Evolutionary conservation across 179 eudicot species (phyloP).

Genomic region (Silene coronaria): DNA sequence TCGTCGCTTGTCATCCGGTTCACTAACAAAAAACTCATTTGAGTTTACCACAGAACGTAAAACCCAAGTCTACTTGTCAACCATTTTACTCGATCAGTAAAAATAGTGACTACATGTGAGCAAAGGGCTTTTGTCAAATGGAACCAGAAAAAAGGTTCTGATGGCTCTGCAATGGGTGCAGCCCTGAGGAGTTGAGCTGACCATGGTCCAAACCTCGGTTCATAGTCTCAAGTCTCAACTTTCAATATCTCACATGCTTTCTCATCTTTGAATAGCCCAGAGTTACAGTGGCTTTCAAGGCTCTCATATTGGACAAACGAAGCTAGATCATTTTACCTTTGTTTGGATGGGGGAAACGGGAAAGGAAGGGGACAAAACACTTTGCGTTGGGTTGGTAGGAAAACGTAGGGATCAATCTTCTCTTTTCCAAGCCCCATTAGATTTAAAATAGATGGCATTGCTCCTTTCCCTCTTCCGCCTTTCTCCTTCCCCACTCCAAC

Average conservation of each 20-base stretch:
- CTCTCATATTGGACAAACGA: background rate
- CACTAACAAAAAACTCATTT: background rate
- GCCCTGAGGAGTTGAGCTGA: too few relatives aligned
- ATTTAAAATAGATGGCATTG: too few relatives aligned
- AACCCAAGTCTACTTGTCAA: too few relatives aligned
- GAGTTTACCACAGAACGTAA: background rate
- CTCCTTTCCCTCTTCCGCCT: too few relatives aligned
- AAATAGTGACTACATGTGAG: background rate
- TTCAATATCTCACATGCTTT: background rate
- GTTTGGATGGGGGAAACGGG: too few relatives aligned
- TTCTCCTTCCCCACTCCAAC: too few relatives aligned
- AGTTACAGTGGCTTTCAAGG: background rate
- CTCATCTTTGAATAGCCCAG: background rate
- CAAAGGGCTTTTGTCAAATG: background rate
- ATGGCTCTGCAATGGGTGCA: background rate
- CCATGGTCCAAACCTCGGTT: background rate
- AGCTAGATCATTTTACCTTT: too few relatives aligned
- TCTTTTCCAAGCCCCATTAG: too few relatives aligned
- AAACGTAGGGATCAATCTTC: too few relatives aligned
- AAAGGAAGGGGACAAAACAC: too few relatives aligned
- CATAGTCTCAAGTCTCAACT: too few relatives aligned
- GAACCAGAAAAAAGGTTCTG: background rate
- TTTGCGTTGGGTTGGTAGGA: too few relatives aligned
- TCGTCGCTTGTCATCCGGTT: background rate
- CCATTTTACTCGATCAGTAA: background rate